Evolutionary conservation across 345 rosid species (phyloP), one percentile per base, ranked within the genome.

Genomic region (Turritis glabra): DNA sequence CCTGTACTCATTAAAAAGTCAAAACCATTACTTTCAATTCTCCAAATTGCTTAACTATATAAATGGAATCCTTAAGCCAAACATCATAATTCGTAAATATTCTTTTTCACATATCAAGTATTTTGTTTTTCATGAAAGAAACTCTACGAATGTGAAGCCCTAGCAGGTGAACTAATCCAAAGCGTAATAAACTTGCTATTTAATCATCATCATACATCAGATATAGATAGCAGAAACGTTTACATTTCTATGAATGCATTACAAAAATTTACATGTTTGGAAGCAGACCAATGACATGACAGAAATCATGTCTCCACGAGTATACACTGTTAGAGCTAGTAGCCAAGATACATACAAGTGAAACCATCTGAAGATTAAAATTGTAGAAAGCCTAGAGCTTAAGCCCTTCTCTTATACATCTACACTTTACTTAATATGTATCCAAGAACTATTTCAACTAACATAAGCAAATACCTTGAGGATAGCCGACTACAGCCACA

Each of bases 401-500:
- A 53, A 48, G 15, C 26, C 8, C 3, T 67, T 27, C 13, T 26
- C 15, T 2, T 8, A 26, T 10, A 8, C 37, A 5, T n/a, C 2
- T 17, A 23, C 33, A 8, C 14, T 8, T 27, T 11, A 11, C 38
- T 2, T 17, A 19, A 33, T 37, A 25, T 6, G 18, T 67, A 53
- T n/a, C 18, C 51, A 67, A 29, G 32, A 43, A 40, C 2, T 1
- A 8, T 5, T 57, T 1, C 18, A 25, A 12, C 3, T 40, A 55
- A 26, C 26, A 71, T 32, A 5, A 50, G 30, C 4, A 61, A 27
- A 3, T 80, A 92, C 94, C 98, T 84, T 90, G 96, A 76, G 97
- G 98, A 81, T 93, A 93, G 11, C 97, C 98, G 67, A 93, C 96
- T 6, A 90, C 97, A 57, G 92, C 86, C 6, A 93, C 84, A 64